Percentiles rank a stretch among this genome's conserved stretches.
Evolutionary conservation across 2,329 filamentous ascomycete species (phyloP).

Genomic region (Ascochyta viciae-villosae): DNA sequence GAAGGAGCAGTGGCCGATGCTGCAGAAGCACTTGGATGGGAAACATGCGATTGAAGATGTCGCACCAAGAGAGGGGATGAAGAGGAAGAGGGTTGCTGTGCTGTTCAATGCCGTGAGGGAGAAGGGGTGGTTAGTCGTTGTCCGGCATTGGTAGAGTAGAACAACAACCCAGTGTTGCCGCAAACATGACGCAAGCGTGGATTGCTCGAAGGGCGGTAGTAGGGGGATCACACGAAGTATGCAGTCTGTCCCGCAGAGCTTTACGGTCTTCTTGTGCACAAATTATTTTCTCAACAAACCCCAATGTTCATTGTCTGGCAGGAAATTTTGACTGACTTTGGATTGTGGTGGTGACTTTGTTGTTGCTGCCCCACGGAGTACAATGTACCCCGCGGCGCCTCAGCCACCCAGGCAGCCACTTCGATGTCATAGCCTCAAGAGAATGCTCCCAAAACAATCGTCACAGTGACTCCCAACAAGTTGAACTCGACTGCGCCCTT

Average conservation of each 20-base stretch:
- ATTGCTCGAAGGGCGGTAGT: too few relatives aligned
- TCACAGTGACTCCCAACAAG: conserved; percentile 16
- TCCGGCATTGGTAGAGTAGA: conserved; percentile 48
- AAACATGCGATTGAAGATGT: conserved; percentile 85
- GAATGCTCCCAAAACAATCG: conserved; percentile 10
- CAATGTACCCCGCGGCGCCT: conserved; percentile 10
- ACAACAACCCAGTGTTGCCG: background rate
- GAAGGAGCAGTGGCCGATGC: conserved; percentile 71
- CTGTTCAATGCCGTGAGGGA: conserved; percentile 70
- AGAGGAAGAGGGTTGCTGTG: conserved; percentile 71
- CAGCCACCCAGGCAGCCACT: conserved; percentile 11
- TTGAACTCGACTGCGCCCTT: conserved; percentile 17
- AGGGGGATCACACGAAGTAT: too few relatives aligned
- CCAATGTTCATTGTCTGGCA: background rate
- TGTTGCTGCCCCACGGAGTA: conserved; percentile 2
- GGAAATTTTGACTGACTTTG: background rate
- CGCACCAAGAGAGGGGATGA: conserved; percentile 82
- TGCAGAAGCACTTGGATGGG: conserved; percentile 89
- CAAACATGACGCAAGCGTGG: background rate
- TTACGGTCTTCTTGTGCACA: too few relatives aligned
- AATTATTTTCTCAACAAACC: background rate
- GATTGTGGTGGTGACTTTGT: background rate
- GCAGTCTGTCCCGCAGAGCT: too few relatives aligned
- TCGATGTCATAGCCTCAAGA: conserved; percentile 20
- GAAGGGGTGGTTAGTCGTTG: conserved; percentile 63